Evolutionary conservation across 139 green algal species (phyloP).

Genomic region (Nannochloris sp.): DNA sequence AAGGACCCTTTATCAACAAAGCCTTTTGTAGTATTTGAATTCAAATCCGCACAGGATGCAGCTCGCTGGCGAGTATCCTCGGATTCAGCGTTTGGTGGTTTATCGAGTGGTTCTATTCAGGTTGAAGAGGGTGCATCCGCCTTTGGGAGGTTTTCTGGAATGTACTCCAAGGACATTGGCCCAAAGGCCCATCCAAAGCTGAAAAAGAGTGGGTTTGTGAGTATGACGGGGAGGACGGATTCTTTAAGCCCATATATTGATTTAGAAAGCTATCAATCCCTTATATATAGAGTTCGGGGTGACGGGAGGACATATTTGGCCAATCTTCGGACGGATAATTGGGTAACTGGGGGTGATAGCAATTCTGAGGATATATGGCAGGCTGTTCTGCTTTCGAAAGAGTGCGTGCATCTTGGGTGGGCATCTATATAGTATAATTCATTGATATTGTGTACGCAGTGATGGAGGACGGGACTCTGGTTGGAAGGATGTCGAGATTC

Average conservation of each 20-base stretch:
- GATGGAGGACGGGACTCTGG: not conserved
- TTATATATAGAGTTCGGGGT: conserved; percentile 37
- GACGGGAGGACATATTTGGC: conserved; percentile 52
- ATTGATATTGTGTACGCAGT: too few relatives aligned
- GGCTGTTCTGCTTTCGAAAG: conserved; percentile 47
- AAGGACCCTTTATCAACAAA: conserved; percentile 3
- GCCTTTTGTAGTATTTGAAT: conserved; percentile 22
- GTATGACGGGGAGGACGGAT: conserved; percentile 11
- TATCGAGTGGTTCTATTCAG: conserved; percentile 10
- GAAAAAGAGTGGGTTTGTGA: conserved; percentile 38
- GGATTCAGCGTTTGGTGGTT: conserved; percentile 28
- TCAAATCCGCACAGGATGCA: conserved; percentile 26
- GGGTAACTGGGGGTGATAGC: conserved; percentile 30
- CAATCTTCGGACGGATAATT: conserved; percentile 47
- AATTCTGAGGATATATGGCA: conserved; percentile 46
- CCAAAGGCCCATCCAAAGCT: conserved; percentile 15
- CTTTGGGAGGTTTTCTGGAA: conserved; percentile 2
- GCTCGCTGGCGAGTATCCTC: conserved; percentile 28
- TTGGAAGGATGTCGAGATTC: conserved; percentile 42
- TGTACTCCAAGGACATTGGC: conserved; percentile 18
- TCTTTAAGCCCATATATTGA: conserved; percentile 12
- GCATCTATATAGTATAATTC: too few relatives aligned
- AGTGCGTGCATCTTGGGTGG: not conserved
- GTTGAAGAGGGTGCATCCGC: not conserved
- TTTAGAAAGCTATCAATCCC: conserved; percentile 34